Evolutionary conservation across 257 asterid genomes (phyloP), one percentile per base, ranked within the genome.

Genomic region (Fraxinus excelsior): DNA sequence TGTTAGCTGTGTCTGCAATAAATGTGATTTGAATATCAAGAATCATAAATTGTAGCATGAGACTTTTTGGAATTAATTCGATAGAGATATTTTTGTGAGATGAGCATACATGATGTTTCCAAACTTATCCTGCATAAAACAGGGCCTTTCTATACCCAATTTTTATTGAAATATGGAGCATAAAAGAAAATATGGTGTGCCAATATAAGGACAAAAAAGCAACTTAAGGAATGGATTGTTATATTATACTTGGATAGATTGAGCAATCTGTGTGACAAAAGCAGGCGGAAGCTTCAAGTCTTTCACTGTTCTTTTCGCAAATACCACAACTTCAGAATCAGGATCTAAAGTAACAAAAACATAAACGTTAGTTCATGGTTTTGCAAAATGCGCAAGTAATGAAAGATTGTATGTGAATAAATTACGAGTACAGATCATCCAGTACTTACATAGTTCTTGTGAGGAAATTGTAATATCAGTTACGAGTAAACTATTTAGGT

Each of bases 251-350:
- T 95, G 99, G 76, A 96, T 90, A 67, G 97, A 93, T 80, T 93
- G 99, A 81, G 97, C 91, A 35, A 96, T 93, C 90, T 93, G 99
- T 34, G 96, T 86, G 79, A 87, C 87, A 84, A 96, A 96, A 73
- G 94, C 92, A 71, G 97, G 97, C 62, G 97, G 97, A 84, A 96
- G 94, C 87, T 91, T 96, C 86, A 90, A 89, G 83, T 96, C 99
- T 79, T 89, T 96, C 78, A 88, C 96, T 40, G 97, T 96, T 86
- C 96, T 91, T 75, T 88, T 96, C 3, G 99, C 99, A 82, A 93
- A 93, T 72, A 89, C 86, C 83, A 82, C 90, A 75, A 93, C 86
- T 85, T 96, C 99, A 53, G 98, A 84, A 83, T 96, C 99, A 72
- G 97, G 92, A 88, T 96, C 99, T 95, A 70, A 83, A 78, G 13